Percentiles rank a stretch among this genome's conserved stretches.
These are phyloP conservation scores for Paecilomyces sp. DNA, from an alignment of 2,329 filamentous ascomycete species.

Conservation along the genomic window DNA sequence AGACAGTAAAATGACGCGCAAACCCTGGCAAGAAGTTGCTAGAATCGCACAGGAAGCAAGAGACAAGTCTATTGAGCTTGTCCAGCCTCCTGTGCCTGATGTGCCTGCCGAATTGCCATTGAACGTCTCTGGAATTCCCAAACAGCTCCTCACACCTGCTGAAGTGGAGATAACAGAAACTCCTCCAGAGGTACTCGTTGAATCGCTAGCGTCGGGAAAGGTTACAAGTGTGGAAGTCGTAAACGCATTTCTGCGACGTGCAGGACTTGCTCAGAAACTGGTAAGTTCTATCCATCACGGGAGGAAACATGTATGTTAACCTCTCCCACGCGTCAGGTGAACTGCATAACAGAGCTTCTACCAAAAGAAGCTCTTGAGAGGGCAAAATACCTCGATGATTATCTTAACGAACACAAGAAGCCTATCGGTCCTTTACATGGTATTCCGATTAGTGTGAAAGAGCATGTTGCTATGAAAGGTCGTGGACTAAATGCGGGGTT, in stretches of 20 bases:
- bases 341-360: constrained; percentile 42
- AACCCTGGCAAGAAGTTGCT: constrained; percentile 30
- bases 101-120: constrained; percentile 24
- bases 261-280: constrained; percentile 46
- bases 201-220: constrained; percentile 37
- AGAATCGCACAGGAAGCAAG: constrained; percentile 28
- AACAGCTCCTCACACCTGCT: constrained; percentile 36
- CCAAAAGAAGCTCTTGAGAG: constrained; percentile 36
- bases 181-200: constrained; percentile 36
- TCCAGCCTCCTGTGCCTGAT: constrained; percentile 29
- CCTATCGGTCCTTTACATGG: constrained; percentile 48
- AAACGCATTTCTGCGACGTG: constrained; percentile 49
- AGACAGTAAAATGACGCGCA: background rate
- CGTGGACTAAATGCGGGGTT: constrained; percentile 17
- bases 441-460: constrained; percentile 45
- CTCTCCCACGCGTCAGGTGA: constrained; percentile 36
- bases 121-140: constrained; percentile 30
- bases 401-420: constrained; percentile 19
- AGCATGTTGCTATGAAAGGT: constrained; percentile 17
- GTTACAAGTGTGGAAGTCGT: constrained; percentile 40
- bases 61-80: constrained; percentile 27
- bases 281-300: constrained; percentile 27
- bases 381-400: constrained; percentile 36
- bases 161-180: constrained; percentile 47
- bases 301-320: constrained; percentile 21